phyloP scores from a whole-genome alignment of 805 yeast genomes.

The Trichomonascus vanleenenianus region DNA sequence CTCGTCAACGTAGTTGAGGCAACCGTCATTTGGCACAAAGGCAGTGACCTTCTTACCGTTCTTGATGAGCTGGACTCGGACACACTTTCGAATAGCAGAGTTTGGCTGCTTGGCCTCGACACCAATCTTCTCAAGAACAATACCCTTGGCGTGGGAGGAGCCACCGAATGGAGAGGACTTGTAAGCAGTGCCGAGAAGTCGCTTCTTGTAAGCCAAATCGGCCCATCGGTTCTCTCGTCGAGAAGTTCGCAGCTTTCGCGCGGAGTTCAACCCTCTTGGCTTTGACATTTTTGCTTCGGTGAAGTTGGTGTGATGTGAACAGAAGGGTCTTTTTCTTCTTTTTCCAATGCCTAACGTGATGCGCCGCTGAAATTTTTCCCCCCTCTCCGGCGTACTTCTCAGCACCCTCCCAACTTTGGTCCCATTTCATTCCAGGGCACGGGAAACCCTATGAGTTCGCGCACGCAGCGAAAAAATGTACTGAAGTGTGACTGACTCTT shows the following conservation, averaged over 20 bases:
- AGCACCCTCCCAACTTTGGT: no score
- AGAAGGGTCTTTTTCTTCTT: background rate
- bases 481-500: no score
- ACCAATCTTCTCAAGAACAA: conserved; percentile 98
- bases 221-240: conserved; percentile 99
- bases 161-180: conserved; percentile 99
- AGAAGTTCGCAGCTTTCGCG: conserved; percentile 99
- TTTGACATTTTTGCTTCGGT: conserved; percentile 81
- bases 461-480: no score
- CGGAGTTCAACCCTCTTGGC: conserved; percentile 99
- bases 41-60: conserved; percentile 99
- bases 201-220: conserved; percentile 94
- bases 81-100: conserved; percentile 99
- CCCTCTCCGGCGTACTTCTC: no score
- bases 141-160: conserved; percentile 99
- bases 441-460: no score
- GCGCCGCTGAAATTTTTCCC: no score
- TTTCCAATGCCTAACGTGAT: background rate
- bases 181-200: conserved; percentile 99
- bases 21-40: conserved; percentile 99
- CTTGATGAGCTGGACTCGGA: conserved; percentile 99
- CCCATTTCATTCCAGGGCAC: no score
- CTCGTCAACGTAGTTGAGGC: conserved; percentile 99
- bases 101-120: conserved; percentile 99
- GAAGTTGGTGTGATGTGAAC: conserved; percentile 40